Percentiles rank a stretch among this genome's conserved stretches.
phyloP scores from a whole-genome alignment of 805 yeast genomes.

The Metschnikowia orientalis region DNA sequence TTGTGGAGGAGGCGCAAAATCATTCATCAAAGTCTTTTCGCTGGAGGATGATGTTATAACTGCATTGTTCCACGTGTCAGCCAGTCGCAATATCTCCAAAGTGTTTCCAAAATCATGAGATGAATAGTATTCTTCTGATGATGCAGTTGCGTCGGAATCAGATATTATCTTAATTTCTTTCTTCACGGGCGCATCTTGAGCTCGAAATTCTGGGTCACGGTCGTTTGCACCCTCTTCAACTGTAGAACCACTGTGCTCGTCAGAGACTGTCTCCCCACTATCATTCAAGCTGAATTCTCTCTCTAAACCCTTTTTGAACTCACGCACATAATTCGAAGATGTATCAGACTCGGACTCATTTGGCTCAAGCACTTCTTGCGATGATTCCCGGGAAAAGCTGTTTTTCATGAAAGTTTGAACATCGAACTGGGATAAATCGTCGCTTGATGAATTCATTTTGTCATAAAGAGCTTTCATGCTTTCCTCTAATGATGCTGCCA shows the following conservation, averaged over 20 bases:
- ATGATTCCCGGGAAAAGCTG: slow-evolving; percentile 1
- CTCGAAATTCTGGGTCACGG: background rate
- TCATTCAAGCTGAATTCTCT: slow-evolving; percentile 22
- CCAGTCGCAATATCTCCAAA: slow-evolving; percentile 11
- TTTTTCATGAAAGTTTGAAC: slow-evolving; percentile 5
- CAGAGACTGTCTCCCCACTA: no score
- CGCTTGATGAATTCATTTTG: slow-evolving; percentile 6
- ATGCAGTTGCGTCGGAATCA: slow-evolving; percentile 14
- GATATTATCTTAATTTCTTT: slow-evolving; percentile 2
- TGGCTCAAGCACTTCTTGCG: background rate
- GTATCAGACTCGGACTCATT: slow-evolving; percentile 24
- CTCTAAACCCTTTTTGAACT: slow-evolving; percentile 23
- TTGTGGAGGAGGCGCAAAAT: slow-evolving; percentile 2
- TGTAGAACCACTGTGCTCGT: background rate
- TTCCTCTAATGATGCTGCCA: slow-evolving; percentile 2
- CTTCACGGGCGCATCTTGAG: no score
- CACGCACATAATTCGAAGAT: slow-evolving; percentile 25
- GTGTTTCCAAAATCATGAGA: slow-evolving; percentile 26
- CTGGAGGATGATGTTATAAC: slow-evolving; percentile 14
- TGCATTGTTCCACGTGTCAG: slow-evolving; percentile 1
- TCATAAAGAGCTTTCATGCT: slow-evolving; percentile 4
- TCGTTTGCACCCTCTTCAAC: background rate
- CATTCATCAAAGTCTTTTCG: slow-evolving; percentile 16
- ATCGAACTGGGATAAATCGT: slow-evolving; percentile 9
- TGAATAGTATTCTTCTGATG: slow-evolving; percentile 34